Evolutionary conservation across 2,329 filamentous ascomycete genomes (phyloP), one percentile per base, ranked within the genome.

Genomic region (Aureobasidium melanogenum): DNA sequence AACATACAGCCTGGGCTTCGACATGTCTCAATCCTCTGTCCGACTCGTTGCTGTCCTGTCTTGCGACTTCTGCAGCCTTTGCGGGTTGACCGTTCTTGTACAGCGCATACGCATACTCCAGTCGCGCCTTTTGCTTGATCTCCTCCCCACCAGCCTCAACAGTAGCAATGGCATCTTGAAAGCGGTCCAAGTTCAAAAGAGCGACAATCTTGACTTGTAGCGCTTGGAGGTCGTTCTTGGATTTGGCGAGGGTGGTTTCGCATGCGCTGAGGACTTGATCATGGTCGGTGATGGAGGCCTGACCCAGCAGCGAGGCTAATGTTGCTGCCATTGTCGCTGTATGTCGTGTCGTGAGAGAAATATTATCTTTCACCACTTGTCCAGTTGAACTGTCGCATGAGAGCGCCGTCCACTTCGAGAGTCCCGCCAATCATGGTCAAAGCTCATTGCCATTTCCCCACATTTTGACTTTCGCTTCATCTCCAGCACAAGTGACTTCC

Each of bases 81-180:
- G 81, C 77, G 1, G 90, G 80, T 65, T 85, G 80, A 26, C 88
- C 88, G 0, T 84, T 82, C 77, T 92, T 94, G 76, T 94, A 95
- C 22, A 92, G 80, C n/a, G 88, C 87, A 76, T 95, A 95, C 2
- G 88, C 84, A 71, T 86, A 86, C 73, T 92, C 89, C 46, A 92
- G 79, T 17, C 75, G 69, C 66, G 86, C 89, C 62, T 75, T 75
- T 41, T 82, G 76, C 70, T 86, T 83, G 62, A 92, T 75, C 65
- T 76, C 78, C 62, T 82, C 77, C 52, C 85, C 84, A 19, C 80
- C 84, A 38, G 85, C 83, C 63, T 85, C 82, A 63, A 93, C 81
- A 60, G 84, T 81, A 63, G 84, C 84, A 51, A 91, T 77, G 48
- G 88, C 88, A 72, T 94, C 89, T 62, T 88, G 84, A 73, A 88